Conservation (phyloP, 139 green algal genomes). For the Coccomyxa sp. region DNA sequence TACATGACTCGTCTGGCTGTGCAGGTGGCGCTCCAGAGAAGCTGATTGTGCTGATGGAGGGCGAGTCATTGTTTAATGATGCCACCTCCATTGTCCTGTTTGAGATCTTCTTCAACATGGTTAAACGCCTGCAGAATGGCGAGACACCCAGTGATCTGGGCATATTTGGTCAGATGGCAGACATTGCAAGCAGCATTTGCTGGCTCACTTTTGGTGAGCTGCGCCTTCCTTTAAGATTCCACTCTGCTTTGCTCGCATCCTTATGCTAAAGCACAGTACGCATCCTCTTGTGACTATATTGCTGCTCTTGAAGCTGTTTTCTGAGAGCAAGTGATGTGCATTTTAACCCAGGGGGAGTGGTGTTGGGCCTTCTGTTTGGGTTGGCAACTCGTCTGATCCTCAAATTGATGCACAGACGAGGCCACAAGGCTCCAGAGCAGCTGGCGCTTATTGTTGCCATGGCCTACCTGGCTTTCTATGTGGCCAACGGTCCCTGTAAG, state of each 20-base stretch:
- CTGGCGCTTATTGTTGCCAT: slow-evolving; percentile 61
- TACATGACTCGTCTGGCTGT: neutral
- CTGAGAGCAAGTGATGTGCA: neutral
- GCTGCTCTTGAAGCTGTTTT: no score
- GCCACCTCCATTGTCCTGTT: slow-evolving; percentile 67
- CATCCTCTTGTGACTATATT: no score
- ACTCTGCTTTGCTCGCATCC: no score
- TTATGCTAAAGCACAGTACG: no score
- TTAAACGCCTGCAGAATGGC: slow-evolving; percentile 18
- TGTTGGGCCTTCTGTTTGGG: slow-evolving; percentile 45
- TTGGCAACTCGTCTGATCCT: slow-evolving; percentile 30
- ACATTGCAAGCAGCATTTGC: slow-evolving; percentile 23
- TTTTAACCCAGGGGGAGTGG: slow-evolving; percentile 30
- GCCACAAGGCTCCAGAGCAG: slow-evolving; percentile 37
- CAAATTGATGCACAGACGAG: slow-evolving; percentile 27
- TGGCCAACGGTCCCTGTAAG: slow-evolving; percentile 57
- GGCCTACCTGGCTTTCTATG: slow-evolving; percentile 78
- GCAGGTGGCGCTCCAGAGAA: slow-evolving; percentile 56
- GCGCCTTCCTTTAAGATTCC: no score
- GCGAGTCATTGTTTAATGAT: slow-evolving; percentile 78
- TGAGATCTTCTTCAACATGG: slow-evolving; percentile 62
- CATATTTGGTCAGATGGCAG: neutral
- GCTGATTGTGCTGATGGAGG: slow-evolving; percentile 70
- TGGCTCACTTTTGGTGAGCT: slow-evolving; percentile 25
- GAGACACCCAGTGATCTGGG: neutral